Percentiles rank a stretch among this genome's conserved stretches.
These are phyloP conservation scores for Solanum sejunctum DNA, from an alignment of 257 asterid genomes.

Conservation along the genomic window DNA sequence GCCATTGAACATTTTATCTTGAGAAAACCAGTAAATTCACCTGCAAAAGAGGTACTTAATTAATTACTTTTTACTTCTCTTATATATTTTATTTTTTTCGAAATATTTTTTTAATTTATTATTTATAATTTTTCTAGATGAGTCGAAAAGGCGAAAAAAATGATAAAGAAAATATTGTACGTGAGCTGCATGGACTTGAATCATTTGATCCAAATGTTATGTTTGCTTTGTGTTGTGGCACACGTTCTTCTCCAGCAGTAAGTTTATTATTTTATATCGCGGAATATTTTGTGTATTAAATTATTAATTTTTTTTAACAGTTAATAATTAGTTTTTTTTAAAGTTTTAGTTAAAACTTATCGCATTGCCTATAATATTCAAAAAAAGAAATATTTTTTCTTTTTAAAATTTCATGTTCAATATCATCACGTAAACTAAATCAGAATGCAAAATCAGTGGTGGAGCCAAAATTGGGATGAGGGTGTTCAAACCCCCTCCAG, in stretches of 20 bases:
- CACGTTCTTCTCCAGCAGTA: slow-evolving; percentile 92
- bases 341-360: neutral
- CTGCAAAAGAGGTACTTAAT: slow-evolving; percentile 35
- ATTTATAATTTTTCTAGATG: slow-evolving; percentile 3
- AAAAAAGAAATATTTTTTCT: too few species aligned
- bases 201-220: slow-evolving; percentile 62
- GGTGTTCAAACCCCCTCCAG: too few species aligned
- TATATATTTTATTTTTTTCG: neutral
- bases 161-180: slow-evolving; percentile 20
- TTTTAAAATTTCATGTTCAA: rapidly evolving
- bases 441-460: neutral
- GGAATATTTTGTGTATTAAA: too few species aligned
- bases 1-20: slow-evolving; percentile 53
- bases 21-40: slow-evolving; percentile 45
- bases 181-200: slow-evolving; percentile 48
- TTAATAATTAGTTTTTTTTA: too few species aligned
- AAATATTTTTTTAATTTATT: neutral
- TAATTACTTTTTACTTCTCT: neutral
- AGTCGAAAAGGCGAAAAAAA: slow-evolving; percentile 21
- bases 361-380: too few species aligned
- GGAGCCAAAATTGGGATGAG: too few species aligned
- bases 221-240: slow-evolving; percentile 84
- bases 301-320: too few species aligned
- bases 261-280: neutral
- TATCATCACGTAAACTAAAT: neutral